Evolutionary conservation across 1,284 basidiomycete species (phyloP).

Genomic region (Pisolithus thermaeus): DNA sequence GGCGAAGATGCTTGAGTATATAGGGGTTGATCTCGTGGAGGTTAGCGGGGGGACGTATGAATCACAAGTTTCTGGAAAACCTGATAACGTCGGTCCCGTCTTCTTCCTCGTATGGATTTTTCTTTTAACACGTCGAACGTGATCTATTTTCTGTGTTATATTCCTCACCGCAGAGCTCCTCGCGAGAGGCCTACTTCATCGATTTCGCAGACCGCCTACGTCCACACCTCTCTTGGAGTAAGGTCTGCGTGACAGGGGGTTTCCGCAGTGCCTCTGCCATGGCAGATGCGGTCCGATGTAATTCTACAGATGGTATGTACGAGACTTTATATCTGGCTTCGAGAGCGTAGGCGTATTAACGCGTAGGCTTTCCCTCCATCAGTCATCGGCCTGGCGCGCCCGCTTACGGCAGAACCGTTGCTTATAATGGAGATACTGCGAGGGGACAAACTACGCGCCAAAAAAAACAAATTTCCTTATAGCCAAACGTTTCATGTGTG

Average conservation of each 20-base stretch:
- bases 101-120: too few relatives aligned
- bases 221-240: constrained; percentile 30
- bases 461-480: constrained; percentile 22
- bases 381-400: constrained; percentile 42
- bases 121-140: too few relatives aligned
- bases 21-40: constrained; percentile 46
- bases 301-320: constrained; percentile 27
- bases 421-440: constrained; percentile 34
- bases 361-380: background rate
- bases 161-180: background rate
- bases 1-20: constrained; percentile 37
- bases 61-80: background rate
- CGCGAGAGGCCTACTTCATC: constrained; percentile 36
- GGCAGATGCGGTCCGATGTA: constrained; percentile 30
- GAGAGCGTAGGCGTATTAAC: background rate
- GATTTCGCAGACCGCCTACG: constrained; percentile 38
- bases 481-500: constrained; percentile 23
- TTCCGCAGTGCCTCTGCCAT: constrained; percentile 39
- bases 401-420: constrained; percentile 39
- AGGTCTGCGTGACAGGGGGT: constrained; percentile 42
- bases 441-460: constrained; percentile 29
- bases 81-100: constrained; percentile 3
- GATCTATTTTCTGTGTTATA: background rate
- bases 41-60: constrained; percentile 42
- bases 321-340: background rate